Conservation (phyloP, 768 basidiomycete species). For the Tylopilus vinaceipallidus region DNA sequence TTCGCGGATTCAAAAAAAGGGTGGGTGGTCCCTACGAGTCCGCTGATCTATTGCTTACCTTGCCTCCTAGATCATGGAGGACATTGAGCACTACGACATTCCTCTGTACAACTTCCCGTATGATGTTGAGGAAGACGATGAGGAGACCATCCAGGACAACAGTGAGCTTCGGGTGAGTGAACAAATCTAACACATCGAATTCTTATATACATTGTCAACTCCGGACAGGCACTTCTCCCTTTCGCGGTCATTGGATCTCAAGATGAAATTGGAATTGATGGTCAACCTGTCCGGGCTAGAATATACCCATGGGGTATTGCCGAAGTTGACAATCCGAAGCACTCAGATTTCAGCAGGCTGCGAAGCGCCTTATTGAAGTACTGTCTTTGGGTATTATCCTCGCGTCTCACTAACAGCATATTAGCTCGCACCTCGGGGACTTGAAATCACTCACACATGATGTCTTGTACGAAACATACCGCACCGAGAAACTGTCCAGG, state of each 20-base stretch:
- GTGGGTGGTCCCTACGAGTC: constrained; percentile 37
- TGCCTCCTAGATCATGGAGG: constrained; percentile 89
- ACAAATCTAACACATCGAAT: constrained; percentile 22
- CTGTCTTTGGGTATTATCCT: constrained; percentile 18
- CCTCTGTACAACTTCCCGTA: constrained; percentile 99
- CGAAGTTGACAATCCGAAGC: constrained; percentile 98
- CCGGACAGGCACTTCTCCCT: constrained; percentile 75
- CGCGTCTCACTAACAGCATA: constrained; percentile 8
- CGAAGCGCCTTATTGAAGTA: constrained; percentile 90
- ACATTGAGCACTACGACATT: constrained; percentile 97
- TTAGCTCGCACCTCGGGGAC: constrained; percentile 90
- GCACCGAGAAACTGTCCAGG: constrained; percentile 94
- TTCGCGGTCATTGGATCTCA: constrained; percentile 98
- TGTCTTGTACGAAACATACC: constrained; percentile 93
- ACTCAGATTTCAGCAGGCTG: constrained; percentile 96
- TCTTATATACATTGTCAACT: constrained; percentile 6
- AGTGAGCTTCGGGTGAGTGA: constrained; percentile 86
- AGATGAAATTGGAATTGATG: constrained; percentile 93
- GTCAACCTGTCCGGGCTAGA: constrained; percentile 86
- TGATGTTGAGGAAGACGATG: constrained; percentile 98
- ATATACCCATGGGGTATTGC: constrained; percentile 99
- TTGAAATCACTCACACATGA: constrained; percentile 94
- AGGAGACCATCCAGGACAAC: constrained; percentile 97
- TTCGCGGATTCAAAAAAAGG: constrained; percentile 94
- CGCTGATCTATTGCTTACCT: constrained; percentile 1